Base-by-base conservation (phyloP, 768 basidiomycete genomes). In the Heimioporus sp. region DNA sequence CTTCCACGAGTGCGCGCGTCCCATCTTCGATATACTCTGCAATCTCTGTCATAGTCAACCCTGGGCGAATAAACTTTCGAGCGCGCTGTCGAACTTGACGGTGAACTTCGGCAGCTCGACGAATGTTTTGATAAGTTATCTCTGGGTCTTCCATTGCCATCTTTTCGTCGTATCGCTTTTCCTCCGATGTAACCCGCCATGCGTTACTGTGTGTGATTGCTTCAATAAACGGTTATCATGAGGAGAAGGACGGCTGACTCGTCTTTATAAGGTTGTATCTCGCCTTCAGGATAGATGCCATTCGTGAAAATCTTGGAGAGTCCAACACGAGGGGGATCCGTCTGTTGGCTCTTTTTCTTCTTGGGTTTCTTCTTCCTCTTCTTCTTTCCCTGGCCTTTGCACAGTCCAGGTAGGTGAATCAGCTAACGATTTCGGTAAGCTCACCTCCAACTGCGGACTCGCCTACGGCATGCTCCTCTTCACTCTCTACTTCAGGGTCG, bases 331-430 rank as follows among this genome's bases (percentile, higher is more conserved):
- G 97, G 97, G 17, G 97, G 97, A 34, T 96, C 93, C n/a, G 81
- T 82, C 73, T 98, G 95, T 62, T 82, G 80, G 10, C 67, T 54
- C 72, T 82, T 87, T 73, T 90, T 94, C 76, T 87, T 86, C 73
- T 93, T 93, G 52, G 88, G 73, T 69, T 92, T 95, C 72, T 92
- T 96, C 73, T 94, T 92, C 67, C 95, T 98, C 76, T 96, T 96
- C 72, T 92, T 94, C 68, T 84, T 88, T 67, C 88, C 89, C 48
- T 84, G 83, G 19, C 78, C 83, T 76, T 59, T 34, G 5, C 24
- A 31, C 44, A 31, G 42, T 53, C 32, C 28, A 50, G 32, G 30
- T 24, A 32, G 46, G 35, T 20, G 37, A 24, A 37, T 37, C 13
- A 21, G 13, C n/a, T n/a, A 16, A 40, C 24, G 12, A 15, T 17